Evolutionary conservation across 1,284 basidiomycete species (phyloP).

Genomic region (Cutaneotrichosporon sp.): DNA sequence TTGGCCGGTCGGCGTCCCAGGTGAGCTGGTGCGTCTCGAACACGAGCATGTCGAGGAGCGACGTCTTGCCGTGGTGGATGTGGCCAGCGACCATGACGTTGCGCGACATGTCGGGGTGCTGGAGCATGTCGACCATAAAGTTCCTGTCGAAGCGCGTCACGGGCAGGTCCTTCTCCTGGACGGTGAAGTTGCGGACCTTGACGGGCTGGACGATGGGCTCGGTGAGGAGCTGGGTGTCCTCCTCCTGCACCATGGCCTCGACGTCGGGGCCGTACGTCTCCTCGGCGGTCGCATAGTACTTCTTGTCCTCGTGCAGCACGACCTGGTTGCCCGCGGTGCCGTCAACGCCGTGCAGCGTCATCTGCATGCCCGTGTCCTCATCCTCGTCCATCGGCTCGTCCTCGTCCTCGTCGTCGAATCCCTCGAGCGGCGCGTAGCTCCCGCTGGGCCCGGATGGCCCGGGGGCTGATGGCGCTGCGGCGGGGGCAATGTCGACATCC

Average conservation of each 20-base stretch:
- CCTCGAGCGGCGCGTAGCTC: slow-evolving; percentile 52
- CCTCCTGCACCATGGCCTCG: slow-evolving; percentile 96
- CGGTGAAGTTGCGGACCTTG: slow-evolving; percentile 86
- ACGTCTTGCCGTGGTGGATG: slow-evolving; percentile 97
- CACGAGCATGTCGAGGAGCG: slow-evolving; percentile 93
- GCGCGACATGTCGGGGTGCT: slow-evolving; percentile 91
- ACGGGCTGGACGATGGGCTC: slow-evolving; percentile 96
- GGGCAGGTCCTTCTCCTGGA: slow-evolving; percentile 90
- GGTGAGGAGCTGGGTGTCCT: slow-evolving; percentile 91
- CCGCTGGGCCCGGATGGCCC: slow-evolving; percentile 40
- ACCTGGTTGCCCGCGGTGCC: slow-evolving; percentile 68
- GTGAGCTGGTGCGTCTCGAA: slow-evolving; percentile 94
- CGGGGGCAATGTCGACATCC: slow-evolving; percentile 38
- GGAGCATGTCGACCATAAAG: slow-evolving; percentile 88
- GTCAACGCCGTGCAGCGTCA: slow-evolving; percentile 49
- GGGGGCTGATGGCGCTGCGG: slow-evolving; percentile 32
- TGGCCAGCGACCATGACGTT: slow-evolving; percentile 95
- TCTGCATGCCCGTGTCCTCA: slow-evolving; percentile 42
- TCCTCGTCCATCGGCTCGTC: slow-evolving; percentile 47
- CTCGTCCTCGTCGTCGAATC: slow-evolving; percentile 50
- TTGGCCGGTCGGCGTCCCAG: slow-evolving; percentile 87
- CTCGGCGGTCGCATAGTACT: slow-evolving; percentile 91
- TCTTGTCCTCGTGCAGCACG: slow-evolving; percentile 94
- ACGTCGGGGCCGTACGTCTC: slow-evolving; percentile 94
- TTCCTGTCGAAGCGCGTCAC: slow-evolving; percentile 91